Evolutionary conservation across 768 basidiomycete genomes (phyloP), one percentile per base, ranked within the genome.

Genomic region (Mycena maculata): DNA sequence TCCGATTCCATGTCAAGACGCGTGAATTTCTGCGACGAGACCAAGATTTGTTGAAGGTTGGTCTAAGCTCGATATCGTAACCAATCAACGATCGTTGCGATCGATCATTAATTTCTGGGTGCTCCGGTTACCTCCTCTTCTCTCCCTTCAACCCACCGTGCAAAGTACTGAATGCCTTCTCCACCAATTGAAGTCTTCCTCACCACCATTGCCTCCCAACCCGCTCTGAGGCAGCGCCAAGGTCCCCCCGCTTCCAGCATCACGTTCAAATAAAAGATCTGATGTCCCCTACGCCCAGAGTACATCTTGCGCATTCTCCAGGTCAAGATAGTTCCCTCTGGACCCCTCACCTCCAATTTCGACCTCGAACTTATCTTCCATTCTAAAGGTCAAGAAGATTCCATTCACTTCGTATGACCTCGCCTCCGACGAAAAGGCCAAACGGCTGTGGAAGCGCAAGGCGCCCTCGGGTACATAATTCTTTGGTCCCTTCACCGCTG

Each of bases 181-280:
- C 94, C 94, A 8, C 94, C 94, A 10, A 90, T 95, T 65, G 88
- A 92, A 72, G 75, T 68, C 61, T 68, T 60, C 48, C 61, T 68
- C 22, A 95, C 94, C n/a, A 95, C 94, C 18, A 95, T 95, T 69
- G 91, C 90, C 3, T 92, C 92, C 52, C 91, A 94, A 74, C 88
- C 92, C 1, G 85, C 86, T 55, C 83, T 95, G 66, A 83, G 94
- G 70, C 88, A 91, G 71, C 88, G 92, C 27, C 94, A 95, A 87
- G 93, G 93, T 90, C 48, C 33, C 42, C 28, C 33, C 38, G 7
- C 31, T 9, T 10, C 33, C 61, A n/a, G n/a, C 25, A 31, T 63
- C n/a, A 67, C 36, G 27, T 25, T 22, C 53, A 16, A n/a, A n/a
- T n/a, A n/a, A n/a, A n/a, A n/a, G n/a, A 39, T 48, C 55, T 57